These are phyloP conservation scores for Brassica incana DNA, from an alignment of 345 rosid genomes.

Conservation along the genomic window DNA sequence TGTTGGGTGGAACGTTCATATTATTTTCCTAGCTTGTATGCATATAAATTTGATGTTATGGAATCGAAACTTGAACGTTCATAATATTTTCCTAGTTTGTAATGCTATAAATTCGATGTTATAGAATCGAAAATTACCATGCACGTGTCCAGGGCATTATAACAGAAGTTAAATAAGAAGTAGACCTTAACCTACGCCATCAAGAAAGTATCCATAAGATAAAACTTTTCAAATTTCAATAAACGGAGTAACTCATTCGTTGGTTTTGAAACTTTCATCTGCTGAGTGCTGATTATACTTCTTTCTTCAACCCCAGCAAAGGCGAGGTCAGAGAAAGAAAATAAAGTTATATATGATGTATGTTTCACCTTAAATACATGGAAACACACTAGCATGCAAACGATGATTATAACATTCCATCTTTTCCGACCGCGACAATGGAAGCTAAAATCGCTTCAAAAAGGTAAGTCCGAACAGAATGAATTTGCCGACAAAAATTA, in stretches of 20 bases:
- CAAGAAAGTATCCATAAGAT: no score
- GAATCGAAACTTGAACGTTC: not conserved
- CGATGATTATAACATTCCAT: constrained; percentile 23
- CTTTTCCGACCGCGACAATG: constrained; percentile 18
- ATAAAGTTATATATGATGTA: not conserved
- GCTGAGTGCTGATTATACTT: no score
- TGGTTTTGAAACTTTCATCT: no score
- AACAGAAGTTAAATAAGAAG: no score
- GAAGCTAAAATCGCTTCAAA: not conserved
- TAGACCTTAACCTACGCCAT: no score
- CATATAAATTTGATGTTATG: not conserved
- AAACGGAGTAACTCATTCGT: no score
- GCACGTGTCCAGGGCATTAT: no score
- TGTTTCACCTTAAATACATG: constrained; percentile 4
- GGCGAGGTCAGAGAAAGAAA: not conserved
- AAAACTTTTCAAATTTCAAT: no score
- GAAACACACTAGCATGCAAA: constrained; percentile 8
- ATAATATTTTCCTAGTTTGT: not conserved
- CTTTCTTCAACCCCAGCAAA: no score
- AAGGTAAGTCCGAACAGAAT: constrained; percentile 12
- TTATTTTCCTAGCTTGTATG: constrained; percentile 8
- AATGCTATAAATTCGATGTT: no score
- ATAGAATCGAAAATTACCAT: no score
- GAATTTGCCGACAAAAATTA: constrained; percentile 31
- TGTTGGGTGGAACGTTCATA: constrained; percentile 23